Evolutionary conservation across 2,329 filamentous ascomycete genomes (phyloP).

Genomic region (Trichoderma guizhouense): DNA sequence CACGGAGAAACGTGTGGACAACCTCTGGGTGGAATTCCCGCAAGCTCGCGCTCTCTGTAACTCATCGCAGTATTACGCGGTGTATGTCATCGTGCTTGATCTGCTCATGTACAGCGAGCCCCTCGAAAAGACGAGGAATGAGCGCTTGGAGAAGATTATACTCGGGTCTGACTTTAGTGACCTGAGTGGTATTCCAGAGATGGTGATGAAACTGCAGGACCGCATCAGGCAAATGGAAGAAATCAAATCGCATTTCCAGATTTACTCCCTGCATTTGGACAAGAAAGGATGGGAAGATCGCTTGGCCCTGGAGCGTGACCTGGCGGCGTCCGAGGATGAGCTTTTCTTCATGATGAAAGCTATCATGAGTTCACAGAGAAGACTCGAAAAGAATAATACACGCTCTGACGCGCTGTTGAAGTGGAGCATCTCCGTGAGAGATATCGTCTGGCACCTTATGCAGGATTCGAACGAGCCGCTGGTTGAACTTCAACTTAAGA

Average conservation of each 20-base stretch:
- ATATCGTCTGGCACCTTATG: slow-evolving; percentile 97
- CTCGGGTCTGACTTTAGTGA: slow-evolving; percentile 98
- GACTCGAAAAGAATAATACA: slow-evolving; percentile 65
- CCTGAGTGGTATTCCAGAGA: slow-evolving; percentile 84
- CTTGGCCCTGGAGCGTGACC: slow-evolving; percentile 81
- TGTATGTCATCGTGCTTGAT: slow-evolving; percentile 97
- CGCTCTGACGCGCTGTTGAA: slow-evolving; percentile 77
- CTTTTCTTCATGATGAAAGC: slow-evolving; percentile 99
- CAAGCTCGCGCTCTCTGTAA: slow-evolving; percentile 93
- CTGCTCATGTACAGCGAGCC: slow-evolving; percentile 95
- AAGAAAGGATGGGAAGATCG: slow-evolving; percentile 88
- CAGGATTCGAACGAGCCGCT: slow-evolving; percentile 82
- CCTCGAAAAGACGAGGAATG: slow-evolving; percentile 92
- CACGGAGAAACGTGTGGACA: slow-evolving; percentile 81
- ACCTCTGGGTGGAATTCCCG: slow-evolving; percentile 95
- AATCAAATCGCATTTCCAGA: slow-evolving; percentile 94
- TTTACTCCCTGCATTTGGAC: slow-evolving; percentile 83
- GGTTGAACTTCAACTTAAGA: slow-evolving; percentile 86
- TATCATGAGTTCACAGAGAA: slow-evolving; percentile 92
- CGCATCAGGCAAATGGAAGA: slow-evolving; percentile 91
- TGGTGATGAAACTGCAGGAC: slow-evolving; percentile 87
- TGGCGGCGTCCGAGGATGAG: slow-evolving; percentile 89
- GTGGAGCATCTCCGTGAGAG: slow-evolving; percentile 90
- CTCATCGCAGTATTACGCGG: slow-evolving; percentile 92
- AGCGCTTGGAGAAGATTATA: slow-evolving; percentile 97